Evolutionary conservation across 495 filamentous ascomycete species (phyloP), one percentile per base, ranked within the genome.

Genomic region (Friedmanniomyces simplex): DNA sequence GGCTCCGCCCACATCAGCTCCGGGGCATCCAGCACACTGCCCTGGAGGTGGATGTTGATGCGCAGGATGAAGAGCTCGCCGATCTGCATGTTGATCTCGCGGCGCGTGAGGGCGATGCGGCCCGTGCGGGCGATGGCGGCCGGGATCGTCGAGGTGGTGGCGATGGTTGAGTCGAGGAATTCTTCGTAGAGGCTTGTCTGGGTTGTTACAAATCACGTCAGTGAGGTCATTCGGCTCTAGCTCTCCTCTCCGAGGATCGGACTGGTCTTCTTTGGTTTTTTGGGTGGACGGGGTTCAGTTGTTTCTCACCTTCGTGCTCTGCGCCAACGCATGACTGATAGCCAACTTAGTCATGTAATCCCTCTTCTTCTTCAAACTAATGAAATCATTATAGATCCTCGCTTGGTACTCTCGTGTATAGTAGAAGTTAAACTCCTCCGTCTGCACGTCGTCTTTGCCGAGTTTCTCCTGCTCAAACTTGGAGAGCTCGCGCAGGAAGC

Each of bases 1-100:
- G 93, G 93, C 71, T 98, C 93, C 41, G 89, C 87, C 93, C 93
- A 98, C 80, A 98, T 96, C 21, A 98, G 78, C 69, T 98, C 93
- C 1, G 93, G 93, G 10, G 89, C 91, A 63, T 98, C 93, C n/a
- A 98, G 83, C 12, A 98, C 90, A 25, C 85, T 90, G 37, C 94
- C 94, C 70, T 98, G 95, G 13, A 98, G 78, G 73, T 98, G 95
- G 66, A 98, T 95, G 66, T 91, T 95, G 74, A 98, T 97, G 26
- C 91, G 80, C 12, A 98, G 72, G 65, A 98, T 97, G 71, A 98
- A 98, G 13, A 98, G 81, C 71, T 98, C 88, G 68, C 93, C 93
- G 55, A 98, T 95, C 67, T 96, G 89, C 88, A 95, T 96, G 74
- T 96, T 96, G 77, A 96, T 96, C 67, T 97, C 79, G 26, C 79